Evolutionary conservation across 306 rosid species (phyloP).

Genomic region (Quercus rubra): DNA sequence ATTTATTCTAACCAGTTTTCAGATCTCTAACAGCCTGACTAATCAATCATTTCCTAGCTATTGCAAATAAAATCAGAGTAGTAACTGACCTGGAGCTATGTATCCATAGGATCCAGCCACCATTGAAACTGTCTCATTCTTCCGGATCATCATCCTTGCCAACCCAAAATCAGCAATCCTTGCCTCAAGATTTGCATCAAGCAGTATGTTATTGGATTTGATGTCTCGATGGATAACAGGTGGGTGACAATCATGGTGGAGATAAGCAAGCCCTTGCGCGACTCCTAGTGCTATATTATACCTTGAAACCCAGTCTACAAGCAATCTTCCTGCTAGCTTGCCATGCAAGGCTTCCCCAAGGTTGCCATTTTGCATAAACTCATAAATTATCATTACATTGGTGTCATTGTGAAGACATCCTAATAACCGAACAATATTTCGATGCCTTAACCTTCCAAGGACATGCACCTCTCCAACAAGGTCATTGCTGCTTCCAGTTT

Average conservation of each 20-base stretch:
- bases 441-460: conserved; percentile 82
- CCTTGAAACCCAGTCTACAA: conserved; percentile 89
- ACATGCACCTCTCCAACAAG: conserved; percentile 91
- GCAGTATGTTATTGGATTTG: conserved; percentile 86
- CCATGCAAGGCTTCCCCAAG: conserved; percentile 93
- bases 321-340: conserved; percentile 53
- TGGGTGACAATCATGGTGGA: conserved; percentile 92
- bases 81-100: conserved; percentile 89
- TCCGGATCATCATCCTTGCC: conserved; percentile 83
- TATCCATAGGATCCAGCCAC: conserved; percentile 97
- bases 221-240: conserved; percentile 87
- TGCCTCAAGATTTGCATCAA: conserved; percentile 85
- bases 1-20: background rate
- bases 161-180: conserved; percentile 92
- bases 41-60: background rate
- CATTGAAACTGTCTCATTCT: conserved; percentile 91
- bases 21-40: background rate
- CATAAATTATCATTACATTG: conserved; percentile 84
- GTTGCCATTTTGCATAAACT: conserved; percentile 82
- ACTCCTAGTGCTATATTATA: conserved; percentile 90
- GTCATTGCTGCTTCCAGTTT: conserved; percentile 68
- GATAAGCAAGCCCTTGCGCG: conserved; percentile 92
- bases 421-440: conserved; percentile 80
- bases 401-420: conserved; percentile 77
- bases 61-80: background rate